Evolutionary conservation across 1,284 basidiomycete species (phyloP).

Genomic region (Sanghuangporus baumii): DNA sequence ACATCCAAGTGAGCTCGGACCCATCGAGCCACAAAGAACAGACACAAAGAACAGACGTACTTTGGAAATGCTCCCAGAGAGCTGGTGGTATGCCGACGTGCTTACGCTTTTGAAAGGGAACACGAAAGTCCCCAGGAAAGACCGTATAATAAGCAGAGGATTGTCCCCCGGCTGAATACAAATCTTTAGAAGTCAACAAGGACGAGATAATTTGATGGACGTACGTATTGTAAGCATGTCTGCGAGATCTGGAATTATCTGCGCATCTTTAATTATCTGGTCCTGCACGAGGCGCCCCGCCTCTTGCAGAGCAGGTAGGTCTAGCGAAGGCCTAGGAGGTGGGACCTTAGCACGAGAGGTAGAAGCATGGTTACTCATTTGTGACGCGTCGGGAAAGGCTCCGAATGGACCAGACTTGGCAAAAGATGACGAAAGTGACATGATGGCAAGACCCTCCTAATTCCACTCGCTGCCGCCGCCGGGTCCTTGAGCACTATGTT

Average conservation of each 20-base stretch:
- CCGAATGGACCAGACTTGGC: neutral
- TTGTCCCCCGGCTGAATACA: constrained; percentile 45
- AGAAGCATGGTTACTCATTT: constrained; percentile 6
- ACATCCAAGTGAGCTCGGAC: constrained; percentile 38
- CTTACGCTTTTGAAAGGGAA: constrained; percentile 76
- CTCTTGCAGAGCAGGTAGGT: constrained; percentile 56
- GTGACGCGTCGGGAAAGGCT: constrained; percentile 3
- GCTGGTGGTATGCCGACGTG: constrained; percentile 78
- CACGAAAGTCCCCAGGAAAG: constrained; percentile 71
- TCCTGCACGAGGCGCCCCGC: constrained; percentile 64
- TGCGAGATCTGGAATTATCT: constrained; percentile 66
- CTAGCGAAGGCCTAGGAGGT: constrained; percentile 35
- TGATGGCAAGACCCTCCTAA: neutral
- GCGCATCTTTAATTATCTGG: constrained; percentile 62
- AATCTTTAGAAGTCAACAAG: constrained; percentile 8
- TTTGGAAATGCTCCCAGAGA: constrained; percentile 76
- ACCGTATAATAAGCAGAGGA: constrained; percentile 74
- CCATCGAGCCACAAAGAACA: neutral
- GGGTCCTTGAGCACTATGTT: neutral
- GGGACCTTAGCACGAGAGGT: constrained; percentile 14
- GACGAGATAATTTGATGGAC: constrained; percentile 21
- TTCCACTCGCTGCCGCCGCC: neutral
- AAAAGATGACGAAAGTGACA: constrained; percentile 4
- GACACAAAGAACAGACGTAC: constrained; percentile 40
- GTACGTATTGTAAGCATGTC: constrained; percentile 55